A percentile compares a stretch with the other conserved stretches of the same genome.
These are phyloP conservation scores for Flaveria robusta DNA, from an alignment of 129 eudicot genomes.

Conservation along the genomic window DNA sequence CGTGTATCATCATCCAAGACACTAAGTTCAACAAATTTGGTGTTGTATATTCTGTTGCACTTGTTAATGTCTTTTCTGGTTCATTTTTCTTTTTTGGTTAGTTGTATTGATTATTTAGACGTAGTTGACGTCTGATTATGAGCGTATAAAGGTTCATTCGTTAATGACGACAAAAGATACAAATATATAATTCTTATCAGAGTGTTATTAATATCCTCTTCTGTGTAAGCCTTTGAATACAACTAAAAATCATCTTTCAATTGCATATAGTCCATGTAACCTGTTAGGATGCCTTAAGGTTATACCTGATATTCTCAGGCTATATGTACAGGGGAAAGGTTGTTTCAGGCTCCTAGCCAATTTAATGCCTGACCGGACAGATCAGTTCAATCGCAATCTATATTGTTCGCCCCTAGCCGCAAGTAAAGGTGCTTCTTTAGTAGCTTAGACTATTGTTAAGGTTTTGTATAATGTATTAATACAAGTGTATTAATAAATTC, in stretches of 20 bases:
- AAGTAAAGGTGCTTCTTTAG: no score
- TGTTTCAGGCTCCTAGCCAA: no score
- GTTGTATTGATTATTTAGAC: constrained; percentile 27
- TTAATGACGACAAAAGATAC: constrained; percentile 27
- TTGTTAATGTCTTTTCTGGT: constrained; percentile 12
- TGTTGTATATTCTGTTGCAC: constrained; percentile 24
- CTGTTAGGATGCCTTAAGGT: background rate
- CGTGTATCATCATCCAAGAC: constrained; percentile 50
- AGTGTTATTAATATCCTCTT: constrained; percentile 14
- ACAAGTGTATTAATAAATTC: background rate
- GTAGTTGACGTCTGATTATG: constrained; percentile 19
- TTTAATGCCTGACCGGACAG: no score
- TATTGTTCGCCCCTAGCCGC: no score
- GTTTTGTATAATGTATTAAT: background rate
- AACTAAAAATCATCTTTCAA: background rate
- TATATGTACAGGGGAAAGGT: no score
- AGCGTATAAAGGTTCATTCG: constrained; percentile 13
- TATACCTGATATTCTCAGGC: background rate
- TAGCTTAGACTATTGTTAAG: no score
- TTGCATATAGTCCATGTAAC: no score
- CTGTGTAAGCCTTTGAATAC: constrained; percentile 26
- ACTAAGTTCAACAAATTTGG: constrained; percentile 32
- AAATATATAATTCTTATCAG: constrained; percentile 33
- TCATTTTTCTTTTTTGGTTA: background rate
- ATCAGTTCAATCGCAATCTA: no score